A percentile compares a stretch with the other conserved stretches of the same genome.
These are phyloP conservation scores for Platanus orientalis DNA, from an alignment of 164 flowering plant species.

Conservation along the genomic window DNA sequence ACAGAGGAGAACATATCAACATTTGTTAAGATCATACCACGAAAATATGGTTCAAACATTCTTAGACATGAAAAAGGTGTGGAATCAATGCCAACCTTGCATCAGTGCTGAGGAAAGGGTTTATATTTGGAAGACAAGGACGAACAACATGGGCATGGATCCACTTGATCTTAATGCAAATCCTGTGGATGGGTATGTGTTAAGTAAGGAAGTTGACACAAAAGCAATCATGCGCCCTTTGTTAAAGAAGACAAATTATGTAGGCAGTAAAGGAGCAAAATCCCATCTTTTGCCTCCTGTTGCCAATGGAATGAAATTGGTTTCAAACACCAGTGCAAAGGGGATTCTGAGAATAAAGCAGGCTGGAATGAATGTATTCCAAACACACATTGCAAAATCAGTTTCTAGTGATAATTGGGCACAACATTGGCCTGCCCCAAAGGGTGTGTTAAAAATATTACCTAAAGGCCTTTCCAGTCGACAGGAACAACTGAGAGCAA, in stretches of 20 bases:
- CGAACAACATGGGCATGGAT: conserved; percentile 10
- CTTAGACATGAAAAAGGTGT: conserved; percentile 26
- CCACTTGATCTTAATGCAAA: conserved; percentile 28
- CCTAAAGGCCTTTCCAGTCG: conserved; percentile 21
- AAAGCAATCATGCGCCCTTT: not conserved
- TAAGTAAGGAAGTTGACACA: conserved; percentile 5
- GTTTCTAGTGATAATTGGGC: conserved; percentile 2
- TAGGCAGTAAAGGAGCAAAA: conserved; percentile 8
- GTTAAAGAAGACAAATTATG: conserved; percentile 13
- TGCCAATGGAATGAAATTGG: conserved; percentile 19
- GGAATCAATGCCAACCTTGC: conserved; percentile 24
- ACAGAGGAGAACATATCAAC: conserved; percentile 24
- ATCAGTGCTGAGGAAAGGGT: conserved; percentile 22
- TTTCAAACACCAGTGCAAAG: conserved; percentile 18
- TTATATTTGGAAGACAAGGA: conserved; percentile 18
- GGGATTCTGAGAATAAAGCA: conserved; percentile 29
- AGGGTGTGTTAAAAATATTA: conserved; percentile 32
- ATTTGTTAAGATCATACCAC: conserved; percentile 25
- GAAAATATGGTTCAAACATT: conserved; percentile 24
- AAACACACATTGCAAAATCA: conserved; percentile 5
- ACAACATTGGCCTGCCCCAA: conserved; percentile 19
- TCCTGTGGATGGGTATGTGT: conserved; percentile 19
- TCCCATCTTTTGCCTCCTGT: conserved; percentile 9
- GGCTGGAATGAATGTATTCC: conserved; percentile 9
- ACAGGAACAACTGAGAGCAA: conserved; percentile 8